Base-by-base conservation (phyloP, 2,329 filamentous ascomycete genomes). In the Reticulascus tulasneorum region DNA sequence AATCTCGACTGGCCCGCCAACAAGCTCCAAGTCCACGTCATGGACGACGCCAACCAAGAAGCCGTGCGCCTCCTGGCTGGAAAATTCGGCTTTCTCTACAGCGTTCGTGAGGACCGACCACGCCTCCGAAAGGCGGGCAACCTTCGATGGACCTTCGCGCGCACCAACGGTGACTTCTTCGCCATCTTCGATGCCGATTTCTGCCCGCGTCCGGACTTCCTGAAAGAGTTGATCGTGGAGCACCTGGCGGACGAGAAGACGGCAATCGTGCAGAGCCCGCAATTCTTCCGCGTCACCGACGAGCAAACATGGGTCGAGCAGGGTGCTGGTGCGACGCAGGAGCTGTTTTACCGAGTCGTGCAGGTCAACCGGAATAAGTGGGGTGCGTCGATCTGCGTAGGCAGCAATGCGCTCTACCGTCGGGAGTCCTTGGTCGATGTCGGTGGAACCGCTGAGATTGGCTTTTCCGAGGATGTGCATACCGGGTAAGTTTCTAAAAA, bases 221-320 rank as follows among this genome's bases (percentile, higher is more conserved):
- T 66, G 6, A 44, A 47, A 18, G 63, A 66, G 38, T 44, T 63
- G 17, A 53, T 65, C 2, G 61, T 63, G 1, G 56, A 63, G 39
- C 60, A 64, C 37, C 45, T 64, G 33, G 60, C 52, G 7, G 59
- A 65, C 32, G 48, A 51, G 9, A 56, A 60, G 42, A 59, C 54
- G 9, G 61, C 62, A 13, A 63, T 66, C 23, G 51, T 66, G 16
- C 63, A 66, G 46, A 62, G 55, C 21, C 63, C 63, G 4, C 63
- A 66, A 43, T 66, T 59, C 48, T 66, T 66, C 45, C 53, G 63
- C 21, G 55, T 60, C 13, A 53, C 50, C 0, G 48, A 51, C 7
- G 56, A 62, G 12, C 63, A 66, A 46, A 63, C 62, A 1, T 66
- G 63, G 63, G 60, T 65, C 5, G 63, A 66, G 50, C 63, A 66